A percentile compares a stretch with the other conserved stretches of the same genome.
Evolutionary conservation across 2,329 filamentous ascomycete species (phyloP).

Genomic region (Lasiodiplodia citricola): DNA sequence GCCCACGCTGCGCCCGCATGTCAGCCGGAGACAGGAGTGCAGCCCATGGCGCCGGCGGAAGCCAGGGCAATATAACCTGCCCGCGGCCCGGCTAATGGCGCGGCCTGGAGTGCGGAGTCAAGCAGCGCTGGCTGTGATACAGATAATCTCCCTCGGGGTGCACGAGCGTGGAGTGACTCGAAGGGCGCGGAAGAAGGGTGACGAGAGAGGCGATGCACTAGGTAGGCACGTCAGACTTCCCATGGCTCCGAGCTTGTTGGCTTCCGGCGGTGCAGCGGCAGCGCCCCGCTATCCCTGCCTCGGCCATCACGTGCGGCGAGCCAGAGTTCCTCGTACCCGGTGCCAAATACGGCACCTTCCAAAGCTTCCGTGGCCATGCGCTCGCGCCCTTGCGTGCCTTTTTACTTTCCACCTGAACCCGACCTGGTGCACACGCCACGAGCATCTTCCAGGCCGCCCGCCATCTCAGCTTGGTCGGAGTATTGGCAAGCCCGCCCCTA

Average conservation of each 20-base stretch:
- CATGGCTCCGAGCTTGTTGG: background rate
- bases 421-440: background rate
- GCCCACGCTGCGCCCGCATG: constrained; percentile 13
- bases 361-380: background rate
- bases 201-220: constrained; percentile 6
- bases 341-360: background rate
- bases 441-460: background rate
- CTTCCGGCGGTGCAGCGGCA: background rate
- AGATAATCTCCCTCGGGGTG: constrained; percentile 11
- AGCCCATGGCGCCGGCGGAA: background rate
- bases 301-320: constrained; percentile 5
- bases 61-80: constrained; percentile 10
- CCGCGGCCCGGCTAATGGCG: background rate
- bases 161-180: constrained; percentile 14
- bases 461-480: background rate
- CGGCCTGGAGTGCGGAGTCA: constrained; percentile 2
- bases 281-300: constrained; percentile 2
- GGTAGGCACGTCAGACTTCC: background rate
- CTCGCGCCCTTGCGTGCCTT: background rate
- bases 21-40: constrained; percentile 20
- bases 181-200: background rate
- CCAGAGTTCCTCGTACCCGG: background rate
- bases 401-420: background rate
- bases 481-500: background rate
- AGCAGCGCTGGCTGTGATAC: background rate